Base-by-base conservation (phyloP, 768 basidiomycete genomes). In the Mycena sanguinolenta region DNA sequence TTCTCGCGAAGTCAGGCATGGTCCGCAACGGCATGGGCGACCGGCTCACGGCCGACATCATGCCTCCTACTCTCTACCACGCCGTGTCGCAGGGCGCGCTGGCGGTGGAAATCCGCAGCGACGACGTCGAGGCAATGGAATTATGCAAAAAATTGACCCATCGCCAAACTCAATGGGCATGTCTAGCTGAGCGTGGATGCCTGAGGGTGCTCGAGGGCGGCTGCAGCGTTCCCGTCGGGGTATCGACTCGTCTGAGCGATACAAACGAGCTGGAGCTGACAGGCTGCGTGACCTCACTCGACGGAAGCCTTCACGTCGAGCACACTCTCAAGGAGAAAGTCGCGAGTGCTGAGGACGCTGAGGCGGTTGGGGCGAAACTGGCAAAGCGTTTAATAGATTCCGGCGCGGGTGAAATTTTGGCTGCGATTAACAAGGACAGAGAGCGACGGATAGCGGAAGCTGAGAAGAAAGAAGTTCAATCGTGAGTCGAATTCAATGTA, bases 71-170 rank as follows among this genome's bases (percentile, higher is more conserved):
- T 17, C 84, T 97, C 21, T 93, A 91, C 78, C 87, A 95, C 73
- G 97, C 98, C 12, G 97, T 99, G 65, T 95, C 96, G 4, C 98
- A 99, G 81, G 98, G 96, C 32, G 96, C 97, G 17, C 84, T 99
- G 39, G 96, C 84, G 0, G 86, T 98, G 36, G 98, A 99, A 81
- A 90, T 97, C 71, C 92, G 92, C 46, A 76, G 86, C 23, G 85
- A 90, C 75, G 94, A 95, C 76, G 77, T 79, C 1, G 85, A 86
- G 71, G 86, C 92, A 10, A 81, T 87, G 28, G 87, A 87, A 61
- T 80, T 97, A 34, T 91, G 96, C 78, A 81, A 86, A 38, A 84
- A 83, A 28, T 79, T 96, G 55, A 94, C 89, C 1, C 94, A 98
- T 78, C 88, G 90, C 82, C 84, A 87, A 78, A 96, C 95, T 0